These are phyloP conservation scores for Pistacia vera DNA, from an alignment of 345 rosid genomes.

Conservation along the genomic window DNA sequence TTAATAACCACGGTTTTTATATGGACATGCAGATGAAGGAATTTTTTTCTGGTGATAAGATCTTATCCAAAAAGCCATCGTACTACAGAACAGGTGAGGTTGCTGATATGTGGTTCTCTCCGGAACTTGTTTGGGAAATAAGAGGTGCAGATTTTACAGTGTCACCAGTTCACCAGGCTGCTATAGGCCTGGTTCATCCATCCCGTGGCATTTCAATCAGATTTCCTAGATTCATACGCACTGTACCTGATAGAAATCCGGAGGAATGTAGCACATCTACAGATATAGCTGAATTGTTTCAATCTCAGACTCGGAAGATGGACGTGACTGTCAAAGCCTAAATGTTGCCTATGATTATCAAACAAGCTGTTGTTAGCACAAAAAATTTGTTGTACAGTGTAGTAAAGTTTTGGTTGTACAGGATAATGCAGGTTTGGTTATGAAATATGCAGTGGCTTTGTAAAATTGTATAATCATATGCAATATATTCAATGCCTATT, in stretches of 20 bases:
- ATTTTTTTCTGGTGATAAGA: constrained; percentile 62
- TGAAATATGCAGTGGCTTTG: background rate
- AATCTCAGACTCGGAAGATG: constrained; percentile 74
- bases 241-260: constrained; percentile 47
- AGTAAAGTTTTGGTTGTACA: background rate
- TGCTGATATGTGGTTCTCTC: constrained; percentile 81
- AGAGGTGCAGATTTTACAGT: constrained; percentile 84
- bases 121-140: constrained; percentile 81
- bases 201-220: constrained; percentile 83
- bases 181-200: constrained; percentile 77
- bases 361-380: background rate
- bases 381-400: background rate
- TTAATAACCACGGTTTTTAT: background rate
- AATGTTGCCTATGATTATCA: background rate
- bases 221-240: constrained; percentile 68
- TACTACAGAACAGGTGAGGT: constrained; percentile 77
- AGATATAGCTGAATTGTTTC: constrained; percentile 76
- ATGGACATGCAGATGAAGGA: constrained; percentile 75
- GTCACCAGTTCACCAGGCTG: constrained; percentile 84
- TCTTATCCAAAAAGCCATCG: constrained; percentile 60
- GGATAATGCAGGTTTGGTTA: background rate
- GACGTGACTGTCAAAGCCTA: constrained; percentile 33
- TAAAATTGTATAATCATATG: background rate
- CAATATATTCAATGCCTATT: background rate
- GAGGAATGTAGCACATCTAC: constrained; percentile 81